A percentile compares a stretch with the other conserved stretches of the same genome.
These are phyloP conservation scores for Colletotrichum musae DNA, from an alignment of 2,329 filamentous ascomycete species.

Conservation along the genomic window DNA sequence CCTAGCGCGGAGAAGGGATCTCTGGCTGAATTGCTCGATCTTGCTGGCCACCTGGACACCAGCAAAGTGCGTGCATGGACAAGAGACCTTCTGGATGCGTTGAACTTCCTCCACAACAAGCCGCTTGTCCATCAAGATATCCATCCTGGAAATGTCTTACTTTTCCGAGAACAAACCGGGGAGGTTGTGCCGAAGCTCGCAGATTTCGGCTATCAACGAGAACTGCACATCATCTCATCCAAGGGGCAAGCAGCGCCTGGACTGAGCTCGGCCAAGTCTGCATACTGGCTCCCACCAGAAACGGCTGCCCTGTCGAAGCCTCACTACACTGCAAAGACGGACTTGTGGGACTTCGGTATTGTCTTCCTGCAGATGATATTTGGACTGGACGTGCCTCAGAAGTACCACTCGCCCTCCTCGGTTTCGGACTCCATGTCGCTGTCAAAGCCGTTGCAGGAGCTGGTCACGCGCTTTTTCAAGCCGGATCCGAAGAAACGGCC, in stretches of 20 bases:
- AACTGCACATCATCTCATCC: conserved; percentile 73
- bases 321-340: conserved; percentile 82
- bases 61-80: conserved; percentile 89
- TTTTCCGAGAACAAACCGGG: conserved; percentile 79
- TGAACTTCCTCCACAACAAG: conserved; percentile 89
- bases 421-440: conserved; percentile 80
- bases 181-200: conserved; percentile 81
- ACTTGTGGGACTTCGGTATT: conserved; percentile 95
- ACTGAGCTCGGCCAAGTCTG: conserved; percentile 76
- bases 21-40: conserved; percentile 84
- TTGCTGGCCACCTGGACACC: conserved; percentile 81
- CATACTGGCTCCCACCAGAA: conserved; percentile 89
- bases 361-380: conserved; percentile 96
- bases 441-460: conserved; percentile 82
- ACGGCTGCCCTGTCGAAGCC: conserved; percentile 73
- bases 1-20: conserved; percentile 87
- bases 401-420: conserved; percentile 83
- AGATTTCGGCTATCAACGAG: conserved; percentile 79
- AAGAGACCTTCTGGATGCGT: conserved; percentile 89
- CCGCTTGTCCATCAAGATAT: conserved; percentile 88
- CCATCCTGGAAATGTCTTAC: conserved; percentile 83
- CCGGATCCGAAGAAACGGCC: conserved; percentile 87
- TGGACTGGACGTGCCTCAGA: conserved; percentile 81
- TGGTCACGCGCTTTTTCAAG: conserved; percentile 88
- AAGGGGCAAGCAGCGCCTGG: conserved; percentile 67